phyloP scores from a whole-genome alignment of 768 basidiomycete genomes.

The Suillus luteus region DNA sequence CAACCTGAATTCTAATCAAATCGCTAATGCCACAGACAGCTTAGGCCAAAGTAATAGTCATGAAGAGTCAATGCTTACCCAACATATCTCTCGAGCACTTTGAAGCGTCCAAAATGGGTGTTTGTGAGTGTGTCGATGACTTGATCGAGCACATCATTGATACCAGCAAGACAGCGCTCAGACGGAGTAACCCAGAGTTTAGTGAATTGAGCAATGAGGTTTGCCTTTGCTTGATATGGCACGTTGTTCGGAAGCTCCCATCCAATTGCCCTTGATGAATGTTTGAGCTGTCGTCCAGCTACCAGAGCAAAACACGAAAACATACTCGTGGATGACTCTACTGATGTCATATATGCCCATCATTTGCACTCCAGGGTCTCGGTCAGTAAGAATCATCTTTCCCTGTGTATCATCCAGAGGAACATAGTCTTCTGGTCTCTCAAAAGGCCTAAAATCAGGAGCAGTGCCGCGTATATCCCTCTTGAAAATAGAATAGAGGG shows the following conservation, averaged over 20 bases:
- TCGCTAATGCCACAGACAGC: constrained; percentile 22
- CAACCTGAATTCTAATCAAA: constrained; percentile 30
- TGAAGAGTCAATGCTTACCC: constrained; percentile 31
- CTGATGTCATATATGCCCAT: constrained; percentile 34
- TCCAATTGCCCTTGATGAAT: constrained; percentile 29
- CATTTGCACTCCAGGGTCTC: constrained; percentile 18
- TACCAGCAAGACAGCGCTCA: constrained; percentile 34
- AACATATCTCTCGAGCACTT: constrained; percentile 34
- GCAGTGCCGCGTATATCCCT: constrained; percentile 34
- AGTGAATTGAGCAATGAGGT: constrained; percentile 31
- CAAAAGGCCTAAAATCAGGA: constrained; percentile 39
- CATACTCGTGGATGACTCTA: constrained; percentile 35
- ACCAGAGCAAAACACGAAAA: constrained; percentile 7
- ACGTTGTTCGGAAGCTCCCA: constrained; percentile 40
- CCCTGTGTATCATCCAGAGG: constrained; percentile 20
- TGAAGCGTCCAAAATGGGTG: constrained; percentile 44
- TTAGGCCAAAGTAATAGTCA: constrained; percentile 12
- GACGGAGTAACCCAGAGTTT: constrained; percentile 34
- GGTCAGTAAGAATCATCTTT: constrained; percentile 16
- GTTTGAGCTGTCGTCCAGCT: background rate
- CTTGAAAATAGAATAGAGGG: constrained; percentile 32
- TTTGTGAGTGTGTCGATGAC: constrained; percentile 31
- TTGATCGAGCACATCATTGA: constrained; percentile 34
- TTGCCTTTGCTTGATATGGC: constrained; percentile 35
- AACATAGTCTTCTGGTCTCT: background rate